Evolutionary conservation across 2,329 filamentous ascomycete species (phyloP).

Genomic region (Aureobasidium melanogenum): DNA sequence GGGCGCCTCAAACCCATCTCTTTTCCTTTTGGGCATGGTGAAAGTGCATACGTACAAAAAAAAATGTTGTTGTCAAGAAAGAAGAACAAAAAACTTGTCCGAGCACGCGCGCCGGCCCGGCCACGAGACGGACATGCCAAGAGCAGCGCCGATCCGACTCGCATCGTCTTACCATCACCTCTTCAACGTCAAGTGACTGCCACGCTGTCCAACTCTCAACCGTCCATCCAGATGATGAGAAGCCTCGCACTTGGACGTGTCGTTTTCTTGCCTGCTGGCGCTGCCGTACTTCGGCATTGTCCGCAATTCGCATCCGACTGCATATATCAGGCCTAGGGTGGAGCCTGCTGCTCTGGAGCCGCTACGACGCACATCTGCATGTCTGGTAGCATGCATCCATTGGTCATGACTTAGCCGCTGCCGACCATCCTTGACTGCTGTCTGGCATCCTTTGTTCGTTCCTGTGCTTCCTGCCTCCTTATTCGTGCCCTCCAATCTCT

Average conservation of each 20-base stretch:
- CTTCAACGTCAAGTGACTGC: conserved; percentile 9
- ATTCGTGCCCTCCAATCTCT: neutral
- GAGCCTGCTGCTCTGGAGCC: neutral
- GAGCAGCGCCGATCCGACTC: neutral
- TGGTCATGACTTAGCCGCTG: neutral
- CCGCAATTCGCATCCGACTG: neutral
- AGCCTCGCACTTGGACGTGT: neutral
- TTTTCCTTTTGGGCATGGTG: conserved; percentile 26
- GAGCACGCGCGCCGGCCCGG: neutral
- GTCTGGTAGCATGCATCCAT: neutral
- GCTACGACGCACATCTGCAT: neutral
- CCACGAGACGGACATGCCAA: neutral
- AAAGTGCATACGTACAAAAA: neutral
- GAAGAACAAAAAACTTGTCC: conserved; percentile 4
- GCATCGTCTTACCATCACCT: neutral
- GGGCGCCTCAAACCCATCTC: conserved; percentile 16
- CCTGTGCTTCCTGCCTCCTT: neutral
- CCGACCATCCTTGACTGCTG: neutral
- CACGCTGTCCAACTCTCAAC: neutral
- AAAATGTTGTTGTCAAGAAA: neutral
- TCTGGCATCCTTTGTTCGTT: conserved; percentile 1
- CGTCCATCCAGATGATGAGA: neutral
- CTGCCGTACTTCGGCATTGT: neutral
- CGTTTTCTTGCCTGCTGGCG: conserved; percentile 1
- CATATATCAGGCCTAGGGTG: neutral